Conservation (phyloP, 768 basidiomycete species). For the Tubosaeta sp. region DNA sequence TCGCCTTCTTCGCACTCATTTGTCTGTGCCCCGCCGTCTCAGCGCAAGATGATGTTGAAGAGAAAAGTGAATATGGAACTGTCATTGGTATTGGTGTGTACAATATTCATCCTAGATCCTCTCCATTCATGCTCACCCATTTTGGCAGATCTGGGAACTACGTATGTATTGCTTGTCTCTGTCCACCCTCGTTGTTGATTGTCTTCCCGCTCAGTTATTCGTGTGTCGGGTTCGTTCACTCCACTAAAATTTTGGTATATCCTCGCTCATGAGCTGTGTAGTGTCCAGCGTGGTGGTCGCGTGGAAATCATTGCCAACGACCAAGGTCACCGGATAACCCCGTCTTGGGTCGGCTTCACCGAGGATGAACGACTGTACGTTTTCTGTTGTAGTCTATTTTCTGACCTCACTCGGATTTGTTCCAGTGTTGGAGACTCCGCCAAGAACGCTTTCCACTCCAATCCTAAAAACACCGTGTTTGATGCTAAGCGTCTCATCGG, state of each 20-base stretch:
- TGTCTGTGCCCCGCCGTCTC: slow-evolving; percentile 62
- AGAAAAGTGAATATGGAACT: slow-evolving; percentile 73
- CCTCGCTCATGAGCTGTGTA: slow-evolving; percentile 22
- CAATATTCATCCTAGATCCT: rapidly evolving
- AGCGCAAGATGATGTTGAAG: slow-evolving; percentile 59
- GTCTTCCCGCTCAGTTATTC: slow-evolving; percentile 61
- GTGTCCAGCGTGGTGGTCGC: slow-evolving; percentile 80
- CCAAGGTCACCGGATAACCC: slow-evolving; percentile 86
- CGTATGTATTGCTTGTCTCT: slow-evolving; percentile 40
- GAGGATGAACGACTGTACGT: slow-evolving; percentile 68
- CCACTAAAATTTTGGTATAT: neutral
- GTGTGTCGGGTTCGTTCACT: slow-evolving; percentile 77
- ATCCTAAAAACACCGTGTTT: slow-evolving; percentile 92
- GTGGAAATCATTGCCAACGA: slow-evolving; percentile 91
- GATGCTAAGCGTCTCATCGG: slow-evolving; percentile 96
- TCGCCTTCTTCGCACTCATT: slow-evolving; percentile 68
- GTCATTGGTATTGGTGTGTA: slow-evolving; percentile 87
- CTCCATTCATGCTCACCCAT: neutral
- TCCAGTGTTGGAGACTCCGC: slow-evolving; percentile 83
- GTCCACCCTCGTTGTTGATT: slow-evolving; percentile 9
- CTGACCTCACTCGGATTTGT: neutral
- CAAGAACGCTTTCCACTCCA: slow-evolving; percentile 92
- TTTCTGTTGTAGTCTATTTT: neutral
- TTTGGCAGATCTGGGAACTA: slow-evolving; percentile 81
- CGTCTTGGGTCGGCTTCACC: slow-evolving; percentile 80